Evolutionary conservation across 2,329 filamentous ascomycete genomes (phyloP), one percentile per base, ranked within the genome.

Genomic region (Ustilaginoidea virens): DNA sequence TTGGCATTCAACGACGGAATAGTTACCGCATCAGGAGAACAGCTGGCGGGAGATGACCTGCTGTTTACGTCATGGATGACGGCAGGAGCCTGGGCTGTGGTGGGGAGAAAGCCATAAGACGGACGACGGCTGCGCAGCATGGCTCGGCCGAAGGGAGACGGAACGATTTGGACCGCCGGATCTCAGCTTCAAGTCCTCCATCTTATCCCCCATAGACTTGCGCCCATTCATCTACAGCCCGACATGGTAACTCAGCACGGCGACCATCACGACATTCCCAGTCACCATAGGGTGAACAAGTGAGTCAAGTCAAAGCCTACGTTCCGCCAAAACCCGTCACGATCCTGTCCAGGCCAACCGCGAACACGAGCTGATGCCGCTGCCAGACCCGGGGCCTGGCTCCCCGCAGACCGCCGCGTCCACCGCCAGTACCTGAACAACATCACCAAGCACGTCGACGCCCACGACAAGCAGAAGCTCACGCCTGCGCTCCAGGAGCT

Each of bases 401-500:
- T 80, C 17, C 73, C 73, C 3, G 53, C 66, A 3, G 71, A 79
- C 49, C 64, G 72, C 43, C 61, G 67, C 21, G 53, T 72, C 7
- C 71, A 78, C 46, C 61, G 59, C 31, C 62, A 69, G 46, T 81
- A 69, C 69, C 61, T 81, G n/a, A 52, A 53, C 6, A 57, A 57
- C 10, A 56, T 69, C 13, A 60, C 74, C 24, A 49, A 64, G 6
- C 56, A 73, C 23, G 63, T 72, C 14, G 65, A 74, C 39, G 48
- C 55, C 11, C 50, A 66, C 32, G 51, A 55, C 24, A 15, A 27
- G 19, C 13, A 63, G 38, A 47, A 62, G 2, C 55, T 80, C 1
- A 60, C 65, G 9, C 74, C 73, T 0, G 71, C 71, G 0, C 49
- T 81, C 1, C 41, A 63, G 36, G 75, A 80, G 37, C 79, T 82